These are phyloP conservation scores for Phytophthora fragariae DNA, from an alignment of 352 stramenopile species.

Conservation along the genomic window DNA sequence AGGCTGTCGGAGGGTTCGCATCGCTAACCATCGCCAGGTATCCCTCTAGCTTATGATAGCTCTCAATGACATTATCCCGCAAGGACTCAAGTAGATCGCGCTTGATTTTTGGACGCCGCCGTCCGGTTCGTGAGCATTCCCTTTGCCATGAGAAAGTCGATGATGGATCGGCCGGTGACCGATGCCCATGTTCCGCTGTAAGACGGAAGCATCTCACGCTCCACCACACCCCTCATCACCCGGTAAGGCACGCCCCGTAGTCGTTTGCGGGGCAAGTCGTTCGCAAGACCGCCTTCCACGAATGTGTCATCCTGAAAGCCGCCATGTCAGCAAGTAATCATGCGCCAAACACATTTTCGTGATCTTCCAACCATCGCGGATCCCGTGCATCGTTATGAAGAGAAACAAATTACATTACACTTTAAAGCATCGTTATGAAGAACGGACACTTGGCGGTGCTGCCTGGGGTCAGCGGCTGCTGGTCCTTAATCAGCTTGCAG, in stretches of 20 bases:
- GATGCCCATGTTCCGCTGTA: neutral
- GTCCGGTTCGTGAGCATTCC: neutral
- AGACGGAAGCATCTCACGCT: neutral
- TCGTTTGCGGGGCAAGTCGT: neutral
- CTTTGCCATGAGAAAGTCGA: neutral
- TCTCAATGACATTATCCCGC: neutral
- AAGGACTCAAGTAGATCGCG: neutral
- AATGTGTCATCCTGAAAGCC: neutral
- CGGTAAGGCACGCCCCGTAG: neutral
- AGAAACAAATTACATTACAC: too few relatives aligned
- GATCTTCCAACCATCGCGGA: neutral
- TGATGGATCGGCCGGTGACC: neutral
- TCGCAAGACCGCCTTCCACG: neutral
- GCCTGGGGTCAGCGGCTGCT: neutral
- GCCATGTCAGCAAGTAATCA: neutral
- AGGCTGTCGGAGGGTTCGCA: neutral
- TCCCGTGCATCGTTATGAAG: neutral
- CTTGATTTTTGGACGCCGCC: neutral
- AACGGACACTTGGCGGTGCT: neutral
- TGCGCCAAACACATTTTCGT: neutral
- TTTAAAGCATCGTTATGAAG: neutral
- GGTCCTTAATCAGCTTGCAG: neutral
- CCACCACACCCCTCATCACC: neutral
- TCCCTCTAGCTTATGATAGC: neutral
- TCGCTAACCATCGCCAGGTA: neutral